Evolutionary conservation across 768 basidiomycete genomes (phyloP).

Genomic region (Amanita rubescens): DNA sequence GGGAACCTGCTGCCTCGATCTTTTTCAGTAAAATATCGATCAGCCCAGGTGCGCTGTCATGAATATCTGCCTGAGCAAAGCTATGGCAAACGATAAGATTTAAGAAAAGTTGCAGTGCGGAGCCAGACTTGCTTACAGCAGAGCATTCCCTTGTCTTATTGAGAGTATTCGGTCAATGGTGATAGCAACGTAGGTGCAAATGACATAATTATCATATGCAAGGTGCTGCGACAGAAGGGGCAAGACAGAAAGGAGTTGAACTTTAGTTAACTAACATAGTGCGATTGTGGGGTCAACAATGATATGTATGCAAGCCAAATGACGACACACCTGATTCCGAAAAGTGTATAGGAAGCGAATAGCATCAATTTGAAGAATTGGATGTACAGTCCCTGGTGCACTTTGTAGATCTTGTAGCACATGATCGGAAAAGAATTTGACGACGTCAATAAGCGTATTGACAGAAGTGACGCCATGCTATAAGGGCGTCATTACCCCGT

Average conservation of each 20-base stretch:
- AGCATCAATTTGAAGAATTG: conserved; percentile 92
- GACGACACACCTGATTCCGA: conserved; percentile 70
- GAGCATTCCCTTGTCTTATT: conserved; percentile 71
- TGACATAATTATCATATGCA: conserved; percentile 78
- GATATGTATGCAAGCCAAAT: conserved; percentile 2
- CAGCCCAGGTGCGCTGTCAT: conserved; percentile 70
- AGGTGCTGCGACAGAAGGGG: conserved; percentile 83
- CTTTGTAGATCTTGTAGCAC: conserved; percentile 84
- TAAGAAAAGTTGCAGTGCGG: background rate
- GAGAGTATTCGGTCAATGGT: conserved; percentile 94
- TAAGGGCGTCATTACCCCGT: conserved; percentile 5
- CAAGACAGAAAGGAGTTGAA: conserved; percentile 85
- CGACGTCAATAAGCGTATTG: conserved; percentile 87
- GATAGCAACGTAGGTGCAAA: conserved; percentile 94
- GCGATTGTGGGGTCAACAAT: background rate
- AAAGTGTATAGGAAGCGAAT: conserved; percentile 94
- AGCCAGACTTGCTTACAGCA: conserved; percentile 47
- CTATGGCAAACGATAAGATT: conserved; percentile 29
- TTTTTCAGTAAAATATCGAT: conserved; percentile 66
- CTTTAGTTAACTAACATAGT: conserved; percentile 70
- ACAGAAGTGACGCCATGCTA: conserved; percentile 92
- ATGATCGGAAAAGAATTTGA: conserved; percentile 92
- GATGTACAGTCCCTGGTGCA: conserved; percentile 59
- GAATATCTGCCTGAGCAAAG: conserved; percentile 83
- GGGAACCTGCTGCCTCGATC: conserved; percentile 70